phyloP scores from a whole-genome alignment of 257 asterid genomes.

The Solanum chaucha region DNA sequence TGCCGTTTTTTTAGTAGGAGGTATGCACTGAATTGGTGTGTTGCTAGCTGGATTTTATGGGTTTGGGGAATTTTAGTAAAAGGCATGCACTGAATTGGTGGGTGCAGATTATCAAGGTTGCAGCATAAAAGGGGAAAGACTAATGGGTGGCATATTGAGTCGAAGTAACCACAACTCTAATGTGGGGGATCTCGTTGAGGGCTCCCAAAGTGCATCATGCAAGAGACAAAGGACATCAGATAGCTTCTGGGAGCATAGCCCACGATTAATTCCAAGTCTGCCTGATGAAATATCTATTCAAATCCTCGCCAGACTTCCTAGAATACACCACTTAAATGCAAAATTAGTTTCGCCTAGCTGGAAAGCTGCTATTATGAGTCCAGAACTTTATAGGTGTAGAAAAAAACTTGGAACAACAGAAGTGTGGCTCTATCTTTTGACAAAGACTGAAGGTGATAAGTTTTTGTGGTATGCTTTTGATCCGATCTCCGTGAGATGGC shows the following conservation, averaged over 20 bases:
- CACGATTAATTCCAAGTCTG: conserved; percentile 56
- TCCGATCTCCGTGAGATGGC: conserved; percentile 62
- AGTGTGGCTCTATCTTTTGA: conserved; percentile 76
- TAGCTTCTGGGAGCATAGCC: conserved; percentile 57
- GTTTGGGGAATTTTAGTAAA: neutral
- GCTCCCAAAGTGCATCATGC: conserved; percentile 43
- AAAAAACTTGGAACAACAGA: conserved; percentile 63
- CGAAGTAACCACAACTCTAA: conserved; percentile 24
- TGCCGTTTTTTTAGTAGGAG: neutral
- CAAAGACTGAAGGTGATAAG: conserved; percentile 47
- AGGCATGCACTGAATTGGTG: conserved; percentile 7
- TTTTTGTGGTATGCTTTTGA: conserved; percentile 78
- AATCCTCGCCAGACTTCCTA: conserved; percentile 72
- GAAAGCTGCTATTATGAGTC: conserved; percentile 55
- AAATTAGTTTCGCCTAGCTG: conserved; percentile 65
- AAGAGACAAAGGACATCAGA: conserved; percentile 61
- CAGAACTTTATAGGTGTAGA: conserved; percentile 54
- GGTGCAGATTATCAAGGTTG: conserved; percentile 2
- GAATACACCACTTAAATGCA: conserved; percentile 37
- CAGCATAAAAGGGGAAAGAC: neutral
- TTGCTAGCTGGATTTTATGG: neutral
- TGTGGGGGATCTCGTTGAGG: conserved; percentile 23
- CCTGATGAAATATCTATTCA: conserved; percentile 84
- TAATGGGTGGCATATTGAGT: conserved; percentile 75
- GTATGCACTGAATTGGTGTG: neutral